Evolutionary conservation across 2,329 filamentous ascomycete genomes (phyloP), one percentile per base, ranked within the genome.

Genomic region (Epicoccum nigrum): DNA sequence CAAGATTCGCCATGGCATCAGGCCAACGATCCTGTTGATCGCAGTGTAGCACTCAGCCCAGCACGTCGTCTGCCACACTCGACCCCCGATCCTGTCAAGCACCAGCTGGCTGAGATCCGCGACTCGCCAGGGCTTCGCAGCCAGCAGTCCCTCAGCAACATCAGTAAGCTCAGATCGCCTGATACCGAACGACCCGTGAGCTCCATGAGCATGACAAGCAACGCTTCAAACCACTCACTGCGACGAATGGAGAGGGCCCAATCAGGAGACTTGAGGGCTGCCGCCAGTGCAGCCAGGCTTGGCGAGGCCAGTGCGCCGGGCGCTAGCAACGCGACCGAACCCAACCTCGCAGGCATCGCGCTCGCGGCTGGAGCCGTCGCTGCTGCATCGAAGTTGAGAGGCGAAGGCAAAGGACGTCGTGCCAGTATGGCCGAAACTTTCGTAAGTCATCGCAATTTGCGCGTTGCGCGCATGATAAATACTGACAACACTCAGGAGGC

Each of bases 401-500:
- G 93, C 79, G 90, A 92, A 82, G 89, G 90, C 79, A 92, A 91
- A 78, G 86, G 85, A 77, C 89, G 90, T 74, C 89, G 90, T 73
- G 79, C 87, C 60, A 73, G 68, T 77, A 96, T 96, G 90, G 83
- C 90, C 74, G 90, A 96, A 81, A 87, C 96, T 78, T 96, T 89
- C 79, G 92, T 96, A 84, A 88, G 91, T 89, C 52, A 44, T 19
- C 6, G 16, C 53, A 28, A 21, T 41, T 23, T 51, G 33, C 39
- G 38, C 37, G 43, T 43, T 45, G 25, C 44, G 49, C 44, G 55
- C 51, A 47, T 33, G 27, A 40, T 43, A 25, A 38, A 56, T 48
- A 59, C 69, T 70, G 51, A 69, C 61, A 52, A 45, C 56, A 15
- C 62, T 65, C 79, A 97, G 92, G 92, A 96, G 84, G 93, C 91